Base-by-base conservation (phyloP, 176 grass and related monocot genomes). In the Carex parvula region DNA sequence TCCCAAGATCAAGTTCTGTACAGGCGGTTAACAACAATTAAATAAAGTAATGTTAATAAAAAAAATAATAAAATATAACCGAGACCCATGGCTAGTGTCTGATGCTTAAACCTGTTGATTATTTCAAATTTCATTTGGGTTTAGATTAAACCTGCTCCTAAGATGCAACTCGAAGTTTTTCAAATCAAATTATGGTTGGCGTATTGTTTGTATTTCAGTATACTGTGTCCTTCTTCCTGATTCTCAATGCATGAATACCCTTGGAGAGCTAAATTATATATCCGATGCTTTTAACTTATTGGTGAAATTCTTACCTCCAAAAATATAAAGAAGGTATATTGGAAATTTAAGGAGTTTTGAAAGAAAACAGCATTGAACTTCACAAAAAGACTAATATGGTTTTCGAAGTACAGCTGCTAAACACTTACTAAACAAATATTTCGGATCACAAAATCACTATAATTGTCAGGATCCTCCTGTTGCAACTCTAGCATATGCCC, bases 401-500 rank as follows among this genome's bases (percentile, higher is more conserved):
- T 8, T 70, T 10, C 15, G 11, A 70, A 42, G 67, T 70, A 44
- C 7, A 42, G 67, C 67, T 70, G 16, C 8, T 4, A 81, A 17
- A 64, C 14, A 81, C 65, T 32, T 76, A 83, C 86, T 33, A 54
- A 18, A 54, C 61, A 42, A 2, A 83, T 24, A 60, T 64, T 72
- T 70, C 53, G 80, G 20, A 87, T 64, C 1, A 52, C 7, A 29
- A 64, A 17, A 33, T 76, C 86, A 61, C 55, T 83, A 66, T 83
- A 87, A 41, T 61, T 59, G 59, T 87, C 67, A 21, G 86, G 79
- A 41, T 87, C 79, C 15, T 39, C 48, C 55, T 83, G 42, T 52
- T 87, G 79, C 79, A 87, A 54, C 60, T 80, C 60, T 21, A 87
- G 55, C 79, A 87, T 82, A 63, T 22, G 58, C 59, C 73, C 67